phyloP scores from a whole-genome alignment of 345 rosid genomes.

The Odontarrhena argentea region DNA sequence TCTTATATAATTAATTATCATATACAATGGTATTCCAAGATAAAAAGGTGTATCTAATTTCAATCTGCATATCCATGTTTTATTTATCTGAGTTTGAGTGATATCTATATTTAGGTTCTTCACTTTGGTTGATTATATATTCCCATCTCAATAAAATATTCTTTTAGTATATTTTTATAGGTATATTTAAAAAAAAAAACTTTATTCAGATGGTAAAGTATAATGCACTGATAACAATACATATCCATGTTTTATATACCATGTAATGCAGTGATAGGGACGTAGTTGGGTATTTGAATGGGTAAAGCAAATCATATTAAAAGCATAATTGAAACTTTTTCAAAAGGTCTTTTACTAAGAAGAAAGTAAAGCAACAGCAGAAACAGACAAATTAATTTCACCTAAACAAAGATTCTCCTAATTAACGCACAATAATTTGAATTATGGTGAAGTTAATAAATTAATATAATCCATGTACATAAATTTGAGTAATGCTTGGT shows the following conservation, averaged over 20 bases:
- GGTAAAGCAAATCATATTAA: not conserved
- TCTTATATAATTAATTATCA: not conserved
- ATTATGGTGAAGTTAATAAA: not conserved
- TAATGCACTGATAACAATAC: too few species aligned
- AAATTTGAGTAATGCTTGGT: not conserved
- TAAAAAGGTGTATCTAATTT: not conserved
- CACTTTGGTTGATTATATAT: not conserved
- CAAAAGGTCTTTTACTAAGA: conserved; percentile 36
- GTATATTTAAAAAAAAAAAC: not conserved
- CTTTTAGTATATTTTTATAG: not conserved
- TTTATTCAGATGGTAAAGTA: too few species aligned
- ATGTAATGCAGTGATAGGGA: not conserved
- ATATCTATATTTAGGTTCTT: not conserved
- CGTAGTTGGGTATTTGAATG: conserved; percentile 12
- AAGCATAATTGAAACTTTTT: conserved; percentile 23
- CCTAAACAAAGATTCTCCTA: conserved; percentile 38
- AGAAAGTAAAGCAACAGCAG: conserved; percentile 33
- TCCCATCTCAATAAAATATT: not conserved
- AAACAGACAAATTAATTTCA: conserved; percentile 41
- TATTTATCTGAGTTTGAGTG: not conserved
- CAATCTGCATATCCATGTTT: not conserved
- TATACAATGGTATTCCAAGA: not conserved
- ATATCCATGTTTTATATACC: too few species aligned
- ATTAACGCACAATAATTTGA: not conserved
- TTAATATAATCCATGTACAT: conserved; percentile 3